phyloP scores from a whole-genome alignment of 345 rosid genomes.

The Psidium guajava region DNA sequence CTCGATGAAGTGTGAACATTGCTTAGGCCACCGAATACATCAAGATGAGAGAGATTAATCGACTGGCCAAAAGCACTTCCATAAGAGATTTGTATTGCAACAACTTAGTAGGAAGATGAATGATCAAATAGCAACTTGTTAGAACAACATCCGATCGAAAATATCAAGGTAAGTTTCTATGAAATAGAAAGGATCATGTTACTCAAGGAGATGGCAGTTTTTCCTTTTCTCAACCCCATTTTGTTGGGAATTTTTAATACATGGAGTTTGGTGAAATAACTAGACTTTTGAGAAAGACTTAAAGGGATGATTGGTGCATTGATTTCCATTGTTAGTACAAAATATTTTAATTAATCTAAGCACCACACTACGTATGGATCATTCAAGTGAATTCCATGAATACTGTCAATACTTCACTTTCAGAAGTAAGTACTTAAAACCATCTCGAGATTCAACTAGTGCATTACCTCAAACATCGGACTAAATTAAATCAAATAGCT shows the following conservation, averaged over 20 bases:
- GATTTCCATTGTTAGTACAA: not conserved
- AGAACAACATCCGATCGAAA: no score
- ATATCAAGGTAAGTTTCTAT: no score
- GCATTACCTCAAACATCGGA: not conserved
- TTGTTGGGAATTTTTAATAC: not conserved
- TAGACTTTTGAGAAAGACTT: not conserved
- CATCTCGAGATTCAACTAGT: not conserved
- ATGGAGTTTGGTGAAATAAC: not conserved
- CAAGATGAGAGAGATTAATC: no score
- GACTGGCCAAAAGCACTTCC: no score
- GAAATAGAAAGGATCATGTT: no score
- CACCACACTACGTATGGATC: not conserved
- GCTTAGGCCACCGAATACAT: no score
- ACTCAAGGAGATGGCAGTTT: not conserved
- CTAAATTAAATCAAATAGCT: not conserved
- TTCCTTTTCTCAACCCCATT: not conserved
- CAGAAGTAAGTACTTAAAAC: not conserved
- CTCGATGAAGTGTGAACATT: no score
- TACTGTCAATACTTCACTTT: not conserved
- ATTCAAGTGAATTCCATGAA: not conserved
- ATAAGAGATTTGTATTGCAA: no score
- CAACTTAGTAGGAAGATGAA: no score
- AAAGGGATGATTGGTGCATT: not conserved
- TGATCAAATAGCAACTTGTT: no score
- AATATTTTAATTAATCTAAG: not conserved